Base-by-base conservation (phyloP, 768 basidiomycete species). In the Phanerochaete sordida region DNA sequence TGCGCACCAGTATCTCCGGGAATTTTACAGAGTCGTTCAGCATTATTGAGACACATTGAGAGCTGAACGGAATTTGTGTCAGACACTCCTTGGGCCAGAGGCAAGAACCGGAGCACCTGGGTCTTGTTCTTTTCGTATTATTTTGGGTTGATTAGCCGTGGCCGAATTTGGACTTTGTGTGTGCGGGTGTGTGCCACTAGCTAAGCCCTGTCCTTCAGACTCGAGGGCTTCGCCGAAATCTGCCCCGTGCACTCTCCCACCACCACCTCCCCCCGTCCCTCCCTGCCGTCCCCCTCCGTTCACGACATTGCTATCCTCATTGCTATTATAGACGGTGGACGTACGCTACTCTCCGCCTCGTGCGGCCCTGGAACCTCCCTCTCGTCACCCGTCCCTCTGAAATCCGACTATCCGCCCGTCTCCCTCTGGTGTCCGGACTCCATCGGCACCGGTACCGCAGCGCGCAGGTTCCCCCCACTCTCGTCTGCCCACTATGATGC, bases 181-280 rank as follows among this genome's bases (percentile, higher is more conserved):
- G 57, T 58, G 33, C 47, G 23, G 26, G 59, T 55, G 52, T 56
- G 47, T 61, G 46, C 48, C 31, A 50, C 45, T 61, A 51, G 44
- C n/a, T n/a, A n/a, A 47, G 52, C 56, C 61, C 61, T 57, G 56
- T 51, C 56, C 61, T 57, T 48, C 59, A 60, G 54, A 61, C 54
- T 56, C 59, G 59, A 60, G 59, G 59, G 43, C 52, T 54, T 55
- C 52, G 28, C 61, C 61, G 61, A 62, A 62, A 60, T 58, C 58
- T 59, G 61, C 61, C 61, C 58, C 61, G 61, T 59, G 58, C 57
- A 58, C 47, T 59, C 57, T 62, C 61, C 58, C 61, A 62, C 61
- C 61, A 62, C 61, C 61, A 62, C 43, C 61, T 55, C 56, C 52
- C 61, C 44, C 56, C 51, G n/a, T 51, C 52, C 39, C 27, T 37